Base-by-base conservation (phyloP, 2,329 filamentous ascomycete genomes). In the Monilinia laxa region DNA sequence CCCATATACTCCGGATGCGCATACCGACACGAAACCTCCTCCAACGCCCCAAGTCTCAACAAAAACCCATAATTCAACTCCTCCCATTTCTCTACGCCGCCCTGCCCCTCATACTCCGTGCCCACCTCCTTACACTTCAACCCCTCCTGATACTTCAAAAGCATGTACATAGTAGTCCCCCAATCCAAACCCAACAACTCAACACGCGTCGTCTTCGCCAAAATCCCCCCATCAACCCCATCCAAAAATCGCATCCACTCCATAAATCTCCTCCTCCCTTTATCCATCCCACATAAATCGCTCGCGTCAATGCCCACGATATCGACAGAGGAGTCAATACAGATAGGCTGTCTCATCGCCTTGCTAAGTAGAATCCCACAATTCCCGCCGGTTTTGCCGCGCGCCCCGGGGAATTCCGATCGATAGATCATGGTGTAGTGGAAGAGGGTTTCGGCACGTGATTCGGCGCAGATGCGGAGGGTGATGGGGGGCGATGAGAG, bases 361-460 rank as follows among this genome's bases (percentile, higher is more conserved):
- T 38, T 60, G 18, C 57, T 60, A 20, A 38, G 28, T 14, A 38
- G 28, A 23, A 38, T 25, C 2, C 57, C 28, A 35, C 42, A 49
- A 25, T 49, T 35, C 0, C 28, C 57, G 20, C 57, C 42, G 0
- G 20, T 3, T 35, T 12, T 23, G 6, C 57, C 42, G 3, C 25
- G 42, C 3, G 42, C 35, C 23, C 31, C n/a, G 12, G 25, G 14
- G 14, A 59, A 65, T 51, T 59, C 54, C 16, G 16, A 52, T 11
- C 63, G 55, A 23, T 65, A 65, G 6, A 65, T 38, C 1, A 65
- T 23, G 4, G 55, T 59, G 18, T 65, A 65, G 45, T 60, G 35
- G 23, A 40, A 23, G 7, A 65, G 45, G 23, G 63, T 65, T n/a
- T 65, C 63, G 18, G 45, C 56, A 60, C 63, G 63, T 53, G 63